These are phyloP conservation scores for Venturia nashicola DNA, from an alignment of 2,329 filamentous ascomycete genomes.

Conservation along the genomic window DNA sequence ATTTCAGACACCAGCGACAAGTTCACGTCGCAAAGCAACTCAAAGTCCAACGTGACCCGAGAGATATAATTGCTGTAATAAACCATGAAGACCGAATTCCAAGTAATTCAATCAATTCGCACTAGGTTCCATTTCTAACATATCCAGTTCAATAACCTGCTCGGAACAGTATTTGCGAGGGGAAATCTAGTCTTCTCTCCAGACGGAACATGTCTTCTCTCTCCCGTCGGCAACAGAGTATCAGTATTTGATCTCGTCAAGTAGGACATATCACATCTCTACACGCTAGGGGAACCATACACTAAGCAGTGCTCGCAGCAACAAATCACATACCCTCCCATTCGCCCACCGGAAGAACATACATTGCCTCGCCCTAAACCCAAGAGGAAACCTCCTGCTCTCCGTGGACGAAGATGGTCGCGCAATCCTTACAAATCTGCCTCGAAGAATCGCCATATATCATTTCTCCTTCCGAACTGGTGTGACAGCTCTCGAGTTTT, in stretches of 20 bases:
- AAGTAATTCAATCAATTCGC: conserved; percentile 42
- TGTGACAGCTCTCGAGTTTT: conserved; percentile 76
- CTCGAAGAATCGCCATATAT: conserved; percentile 74
- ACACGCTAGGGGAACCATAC: neutral
- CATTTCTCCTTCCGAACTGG: conserved; percentile 88
- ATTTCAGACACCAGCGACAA: neutral
- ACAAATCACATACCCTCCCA: conserved; percentile 75
- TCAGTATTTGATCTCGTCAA: conserved; percentile 94
- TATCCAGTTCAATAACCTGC: conserved; percentile 86
- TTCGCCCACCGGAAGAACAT: conserved; percentile 96
- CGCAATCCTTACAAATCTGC: conserved; percentile 85
- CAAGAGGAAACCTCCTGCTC: conserved; percentile 81
- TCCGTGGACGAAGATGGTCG: conserved; percentile 90
- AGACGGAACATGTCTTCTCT: conserved; percentile 90
- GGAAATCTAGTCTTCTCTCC: conserved; percentile 95
- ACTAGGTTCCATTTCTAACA: conserved; percentile 15
- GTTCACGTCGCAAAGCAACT: neutral
- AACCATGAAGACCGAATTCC: conserved; percentile 97
- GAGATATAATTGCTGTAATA: neutral
- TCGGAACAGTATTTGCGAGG: conserved; percentile 96
- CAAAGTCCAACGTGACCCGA: neutral
- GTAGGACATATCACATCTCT: conserved; percentile 36
- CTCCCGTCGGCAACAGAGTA: conserved; percentile 90
- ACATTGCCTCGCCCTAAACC: conserved; percentile 72
- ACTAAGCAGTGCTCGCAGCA: conserved; percentile 36